Conservation (phyloP, 768 basidiomycete genomes). For the Porphyrellus cyaneotinctus region DNA sequence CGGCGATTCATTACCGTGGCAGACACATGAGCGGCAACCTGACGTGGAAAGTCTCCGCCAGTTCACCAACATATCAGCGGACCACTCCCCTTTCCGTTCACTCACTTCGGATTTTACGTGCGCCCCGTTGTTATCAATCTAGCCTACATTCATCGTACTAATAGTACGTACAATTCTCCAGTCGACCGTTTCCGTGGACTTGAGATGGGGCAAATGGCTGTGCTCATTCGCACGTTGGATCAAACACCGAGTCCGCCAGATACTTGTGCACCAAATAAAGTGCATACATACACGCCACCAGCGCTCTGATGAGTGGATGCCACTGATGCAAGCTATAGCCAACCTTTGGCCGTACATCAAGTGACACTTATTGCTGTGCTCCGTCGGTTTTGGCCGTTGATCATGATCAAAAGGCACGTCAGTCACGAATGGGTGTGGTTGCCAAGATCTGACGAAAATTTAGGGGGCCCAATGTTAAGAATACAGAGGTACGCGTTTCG, state of each 20-base stretch:
- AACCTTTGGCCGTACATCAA: neutral
- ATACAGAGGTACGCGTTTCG: neutral
- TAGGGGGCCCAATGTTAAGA: neutral
- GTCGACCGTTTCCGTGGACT: conserved; percentile 12
- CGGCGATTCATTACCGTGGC: conserved; percentile 25
- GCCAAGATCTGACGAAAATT: conserved; percentile 12
- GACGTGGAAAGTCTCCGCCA: too few relatives aligned
- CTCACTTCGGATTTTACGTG: too few relatives aligned
- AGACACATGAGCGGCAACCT: too few relatives aligned
- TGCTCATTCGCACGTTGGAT: conserved; percentile 14
- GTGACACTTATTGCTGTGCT: conserved; percentile 14
- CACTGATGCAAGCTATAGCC: neutral
- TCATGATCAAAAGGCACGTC: conserved; percentile 12
- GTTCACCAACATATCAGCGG: too few relatives aligned
- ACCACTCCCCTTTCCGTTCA: neutral
- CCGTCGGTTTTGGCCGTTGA: conserved; percentile 11
- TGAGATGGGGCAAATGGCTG: conserved; percentile 10
- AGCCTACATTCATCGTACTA: neutral
- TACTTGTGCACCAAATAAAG: neutral
- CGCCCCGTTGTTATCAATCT: conserved; percentile 14
- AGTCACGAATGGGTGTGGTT: neutral
- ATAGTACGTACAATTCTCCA: conserved; percentile 4
- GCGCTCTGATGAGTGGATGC: conserved; percentile 1
- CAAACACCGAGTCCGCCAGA: conserved; percentile 1
- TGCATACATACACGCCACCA: too few relatives aligned